Conservation (phyloP, 371 early-diverging fungal species). For the Saksenaea vasiformis region DNA sequence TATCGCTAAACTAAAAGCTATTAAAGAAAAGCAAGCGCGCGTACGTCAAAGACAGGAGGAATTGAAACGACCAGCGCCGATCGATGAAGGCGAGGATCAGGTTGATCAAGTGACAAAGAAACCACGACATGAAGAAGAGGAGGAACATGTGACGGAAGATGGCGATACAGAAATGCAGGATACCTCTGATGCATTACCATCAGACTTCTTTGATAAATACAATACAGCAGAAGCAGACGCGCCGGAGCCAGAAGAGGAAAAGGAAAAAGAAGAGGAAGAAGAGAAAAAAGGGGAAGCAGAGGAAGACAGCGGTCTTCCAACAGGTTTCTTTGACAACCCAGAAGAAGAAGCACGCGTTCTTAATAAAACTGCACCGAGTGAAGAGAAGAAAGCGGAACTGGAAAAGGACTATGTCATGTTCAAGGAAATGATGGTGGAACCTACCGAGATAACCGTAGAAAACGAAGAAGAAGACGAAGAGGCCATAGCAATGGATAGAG, state of each 20-base stretch:
- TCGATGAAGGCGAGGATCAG: conserved; percentile 5
- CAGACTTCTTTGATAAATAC: conserved; percentile 27
- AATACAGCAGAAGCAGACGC: background rate
- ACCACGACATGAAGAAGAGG: conserved; percentile 13
- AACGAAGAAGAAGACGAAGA: conserved; percentile 23
- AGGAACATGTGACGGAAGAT: conserved; percentile 25
- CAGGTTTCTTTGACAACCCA: conserved; percentile 52
- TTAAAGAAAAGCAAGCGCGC: conserved; percentile 27
- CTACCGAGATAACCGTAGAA: conserved; percentile 19
- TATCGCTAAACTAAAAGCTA: conserved; percentile 40
- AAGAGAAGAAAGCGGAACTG: conserved; percentile 31
- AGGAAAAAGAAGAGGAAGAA: background rate
- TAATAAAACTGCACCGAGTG: conserved; percentile 27
- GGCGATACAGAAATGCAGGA: conserved; percentile 19
- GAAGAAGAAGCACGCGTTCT: conserved; percentile 48
- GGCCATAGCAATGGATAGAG: conserved; percentile 35
- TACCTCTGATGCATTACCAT: conserved; percentile 16
- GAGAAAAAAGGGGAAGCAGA: background rate
- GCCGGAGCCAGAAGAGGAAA: conserved; percentile 7
- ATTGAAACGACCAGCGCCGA: conserved; percentile 20
- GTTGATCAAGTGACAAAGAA: conserved; percentile 11
- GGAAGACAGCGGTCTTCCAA: conserved; percentile 22
- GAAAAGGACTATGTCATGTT: conserved; percentile 38
- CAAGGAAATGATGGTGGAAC: conserved; percentile 42
- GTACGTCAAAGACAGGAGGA: conserved; percentile 1